Evolutionary conservation across 2,329 filamentous ascomycete species (phyloP).

Genomic region (Aspergillus bombycis): DNA sequence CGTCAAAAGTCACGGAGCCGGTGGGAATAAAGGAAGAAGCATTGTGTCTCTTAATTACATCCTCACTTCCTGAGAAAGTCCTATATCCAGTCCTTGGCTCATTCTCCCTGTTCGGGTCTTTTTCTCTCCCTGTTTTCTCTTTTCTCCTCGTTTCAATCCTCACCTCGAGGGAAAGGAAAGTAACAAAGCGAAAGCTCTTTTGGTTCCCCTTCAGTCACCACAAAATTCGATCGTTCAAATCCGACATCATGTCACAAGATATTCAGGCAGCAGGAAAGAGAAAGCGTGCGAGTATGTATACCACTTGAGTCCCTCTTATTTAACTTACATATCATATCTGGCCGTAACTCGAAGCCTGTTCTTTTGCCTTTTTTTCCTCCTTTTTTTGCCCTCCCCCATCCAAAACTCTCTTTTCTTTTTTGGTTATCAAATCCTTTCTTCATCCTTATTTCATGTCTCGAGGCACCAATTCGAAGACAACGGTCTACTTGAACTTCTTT

Average conservation of each 20-base stretch:
- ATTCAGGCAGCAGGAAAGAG: conserved; percentile 39
- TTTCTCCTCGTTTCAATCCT: conserved; percentile 5
- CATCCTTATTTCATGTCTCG: background rate
- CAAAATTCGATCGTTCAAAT: conserved; percentile 2
- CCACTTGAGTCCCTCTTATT: background rate
- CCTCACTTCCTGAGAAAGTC: background rate
- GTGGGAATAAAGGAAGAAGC: background rate
- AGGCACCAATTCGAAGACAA: background rate
- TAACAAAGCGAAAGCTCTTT: background rate
- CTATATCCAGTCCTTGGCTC: background rate
- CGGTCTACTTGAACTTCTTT: background rate
- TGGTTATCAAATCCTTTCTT: conserved; percentile 3
- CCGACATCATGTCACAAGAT: conserved; percentile 36
- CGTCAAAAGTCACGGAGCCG: background rate
- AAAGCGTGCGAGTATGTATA: conserved; percentile 44
- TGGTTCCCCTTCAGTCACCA: background rate
- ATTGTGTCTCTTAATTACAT: background rate
- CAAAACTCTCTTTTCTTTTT: no score
- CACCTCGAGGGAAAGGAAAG: background rate
- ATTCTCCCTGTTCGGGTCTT: background rate
- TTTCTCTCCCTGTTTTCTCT: conserved; percentile 1
- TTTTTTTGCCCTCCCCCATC: no score
- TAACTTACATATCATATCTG: background rate
- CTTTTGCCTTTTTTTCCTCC: background rate
- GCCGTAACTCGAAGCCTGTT: background rate